Conservation (phyloP, 1,284 basidiomycete species). For the Leccinum fuscescens region DNA sequence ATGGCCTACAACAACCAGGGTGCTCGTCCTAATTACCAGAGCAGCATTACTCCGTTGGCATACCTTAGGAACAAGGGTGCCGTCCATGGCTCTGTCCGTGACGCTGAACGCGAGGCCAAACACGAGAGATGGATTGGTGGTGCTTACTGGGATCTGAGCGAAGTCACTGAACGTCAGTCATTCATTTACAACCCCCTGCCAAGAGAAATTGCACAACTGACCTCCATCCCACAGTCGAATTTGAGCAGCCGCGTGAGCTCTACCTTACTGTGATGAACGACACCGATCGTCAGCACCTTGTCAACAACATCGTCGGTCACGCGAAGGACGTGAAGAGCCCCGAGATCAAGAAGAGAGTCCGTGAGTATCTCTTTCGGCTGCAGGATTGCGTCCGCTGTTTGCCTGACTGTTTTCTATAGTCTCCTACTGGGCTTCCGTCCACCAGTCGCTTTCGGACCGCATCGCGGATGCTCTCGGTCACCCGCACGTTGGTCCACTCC, state of each 20-base stretch:
- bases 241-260: constrained; percentile 84
- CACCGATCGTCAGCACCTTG: constrained; percentile 62
- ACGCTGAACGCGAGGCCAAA: constrained; percentile 39
- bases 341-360: constrained; percentile 65
- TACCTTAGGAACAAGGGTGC: constrained; percentile 44
- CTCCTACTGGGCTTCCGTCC: constrained; percentile 77
- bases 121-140: constrained; percentile 79
- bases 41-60: constrained; percentile 62
- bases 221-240: constrained; percentile 61
- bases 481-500: constrained; percentile 54
- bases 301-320: constrained; percentile 78
- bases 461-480: constrained; percentile 73
- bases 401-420: constrained; percentile 42
- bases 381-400: background rate
- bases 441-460: constrained; percentile 68
- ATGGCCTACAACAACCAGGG: constrained; percentile 79
- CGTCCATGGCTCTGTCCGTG: constrained; percentile 38
- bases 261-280: constrained; percentile 80
- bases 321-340: constrained; percentile 64
- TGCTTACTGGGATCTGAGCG: constrained; percentile 72
- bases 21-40: constrained; percentile 82
- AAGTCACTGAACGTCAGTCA: constrained; percentile 75
- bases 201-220: background rate
- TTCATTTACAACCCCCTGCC: background rate
- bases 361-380: constrained; percentile 42